Base-by-base conservation (phyloP, 2,329 filamentous ascomycete species). In the Diaporthe australafricana region DNA sequence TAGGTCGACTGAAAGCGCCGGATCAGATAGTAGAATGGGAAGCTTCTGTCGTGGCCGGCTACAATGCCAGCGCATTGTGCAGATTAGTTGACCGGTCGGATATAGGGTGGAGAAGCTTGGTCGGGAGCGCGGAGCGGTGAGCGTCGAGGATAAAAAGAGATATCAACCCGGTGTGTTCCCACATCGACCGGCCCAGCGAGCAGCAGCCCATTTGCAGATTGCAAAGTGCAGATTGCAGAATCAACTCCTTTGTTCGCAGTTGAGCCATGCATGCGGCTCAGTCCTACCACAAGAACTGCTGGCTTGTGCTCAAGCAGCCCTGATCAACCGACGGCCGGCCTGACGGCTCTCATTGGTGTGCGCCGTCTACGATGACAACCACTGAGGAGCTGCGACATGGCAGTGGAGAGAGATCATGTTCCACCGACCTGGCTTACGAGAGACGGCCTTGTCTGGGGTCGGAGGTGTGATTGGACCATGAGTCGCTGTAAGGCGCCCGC, bases 61-160 rank as follows among this genome's bases (percentile, higher is more conserved):
- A 72, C 68, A 52, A 71, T 72, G 72, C 72, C 72, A 73, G 22
- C 72, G 66, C 72, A 73, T 57, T 73, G 57, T 73, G 72, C 72
- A 73, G 70, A 38, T 27, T 35, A 50, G 42, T 65, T 35, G 60
- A 65, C 60, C 60, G 71, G 60, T 70, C 56, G 72, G 65, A 30
- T 60, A 48, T 62, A 38, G 65, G 52, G 72, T 69, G 70, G 72
- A 70, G 72, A 72, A 72, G 7, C 52, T 56, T 65, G 55, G 72
- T 32, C 50, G 45, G 66, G 30, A 65, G 30, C 55, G 27, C 48
- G 63, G 70, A 57, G 72, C 72, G 72, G 72, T 73, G 72, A 73
- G 70, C 65, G 42, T 35, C 11, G 22, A 65, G 27, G 40, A 42
- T 16, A 55, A 68, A 57, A 70, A 9, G 56, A 72, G 56, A 72